Conservation (phyloP, 495 filamentous ascomycete genomes). For the Hyaloscypha hepaticicola region DNA sequence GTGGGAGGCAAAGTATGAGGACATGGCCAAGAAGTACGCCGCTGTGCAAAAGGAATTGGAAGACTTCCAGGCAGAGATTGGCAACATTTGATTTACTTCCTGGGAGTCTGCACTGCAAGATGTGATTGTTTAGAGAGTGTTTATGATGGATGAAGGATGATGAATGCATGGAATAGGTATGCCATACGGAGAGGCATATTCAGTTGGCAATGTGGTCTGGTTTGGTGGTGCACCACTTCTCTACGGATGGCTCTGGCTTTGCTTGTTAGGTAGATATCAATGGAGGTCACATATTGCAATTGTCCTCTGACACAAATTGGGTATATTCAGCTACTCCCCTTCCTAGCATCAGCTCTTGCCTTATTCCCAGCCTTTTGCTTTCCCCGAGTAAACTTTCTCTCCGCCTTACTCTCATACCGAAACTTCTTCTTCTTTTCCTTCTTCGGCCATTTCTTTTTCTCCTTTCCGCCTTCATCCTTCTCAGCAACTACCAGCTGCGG, state of each 20-base stretch:
- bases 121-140: constrained; percentile 1
- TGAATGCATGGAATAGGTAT: constrained; percentile 3
- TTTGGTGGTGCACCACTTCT: not conserved
- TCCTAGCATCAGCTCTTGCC: constrained; percentile 37
- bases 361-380: constrained; percentile 67
- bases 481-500: constrained; percentile 32
- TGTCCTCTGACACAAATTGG: not conserved
- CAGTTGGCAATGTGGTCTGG: constrained; percentile 1
- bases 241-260: constrained; percentile 3
- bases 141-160: constrained; percentile 4
- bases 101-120: not conserved
- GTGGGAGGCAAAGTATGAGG: constrained; percentile 97
- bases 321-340: constrained; percentile 25
- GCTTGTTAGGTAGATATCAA: constrained; percentile 14
- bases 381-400: constrained; percentile 63
- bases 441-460: constrained; percentile 55
- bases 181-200: constrained; percentile 11
- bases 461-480: constrained; percentile 33
- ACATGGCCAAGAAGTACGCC: constrained; percentile 85
- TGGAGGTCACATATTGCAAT: constrained; percentile 14
- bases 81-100: constrained; percentile 68
- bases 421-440: constrained; percentile 90
- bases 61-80: constrained; percentile 82
- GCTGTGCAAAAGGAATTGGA: constrained; percentile 87
- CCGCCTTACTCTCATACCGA: constrained; percentile 79